Percentiles rank a stretch among this genome's conserved stretches.
Conservation (phyloP, 2,329 filamentous ascomycete genomes). For the Dichotomopilus funicola region DNA sequence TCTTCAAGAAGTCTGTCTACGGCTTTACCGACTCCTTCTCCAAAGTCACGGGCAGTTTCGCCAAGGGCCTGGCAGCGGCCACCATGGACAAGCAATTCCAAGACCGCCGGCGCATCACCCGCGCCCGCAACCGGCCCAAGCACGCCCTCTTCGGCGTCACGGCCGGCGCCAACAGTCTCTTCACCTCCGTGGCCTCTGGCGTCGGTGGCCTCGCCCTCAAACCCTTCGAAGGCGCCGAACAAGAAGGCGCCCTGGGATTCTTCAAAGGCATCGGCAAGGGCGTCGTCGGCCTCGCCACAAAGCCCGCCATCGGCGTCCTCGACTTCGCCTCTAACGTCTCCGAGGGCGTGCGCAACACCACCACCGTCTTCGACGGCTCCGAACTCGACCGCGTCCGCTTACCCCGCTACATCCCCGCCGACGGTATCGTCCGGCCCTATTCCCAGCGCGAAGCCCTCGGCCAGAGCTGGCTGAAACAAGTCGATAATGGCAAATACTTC, state of each 20-base stretch:
- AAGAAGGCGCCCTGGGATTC: slow-evolving; percentile 88
- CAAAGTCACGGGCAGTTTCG: slow-evolving; percentile 94
- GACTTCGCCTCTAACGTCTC: slow-evolving; percentile 96
- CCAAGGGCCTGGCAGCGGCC: slow-evolving; percentile 90
- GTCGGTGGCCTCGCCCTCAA: slow-evolving; percentile 91
- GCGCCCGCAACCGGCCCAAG: slow-evolving; percentile 88
- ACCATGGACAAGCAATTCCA: slow-evolving; percentile 99
- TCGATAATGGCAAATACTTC: slow-evolving; percentile 97
- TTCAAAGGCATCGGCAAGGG: slow-evolving; percentile 98
- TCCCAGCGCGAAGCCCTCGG: slow-evolving; percentile 90
- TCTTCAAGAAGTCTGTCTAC: slow-evolving; percentile 98
- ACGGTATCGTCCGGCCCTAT: slow-evolving; percentile 92
- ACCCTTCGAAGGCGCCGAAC: slow-evolving; percentile 90
- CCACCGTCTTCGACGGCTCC: slow-evolving; percentile 92
- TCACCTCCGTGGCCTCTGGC: slow-evolving; percentile 85
- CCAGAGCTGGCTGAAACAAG: slow-evolving; percentile 97
- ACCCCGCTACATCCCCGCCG: slow-evolving; percentile 82
- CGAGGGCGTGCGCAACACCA: slow-evolving; percentile 96
- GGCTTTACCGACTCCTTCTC: slow-evolving; percentile 96
- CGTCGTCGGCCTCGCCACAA: slow-evolving; percentile 87
- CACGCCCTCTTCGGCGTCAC: slow-evolving; percentile 96
- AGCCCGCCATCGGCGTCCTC: slow-evolving; percentile 92
- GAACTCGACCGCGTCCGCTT: slow-evolving; percentile 93
- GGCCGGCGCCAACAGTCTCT: slow-evolving; percentile 88
- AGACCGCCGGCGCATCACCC: slow-evolving; percentile 87